These are phyloP conservation scores for Geotrichum aggregatum DNA, from an alignment of 1,139 yeast genomes.

Conservation along the genomic window DNA sequence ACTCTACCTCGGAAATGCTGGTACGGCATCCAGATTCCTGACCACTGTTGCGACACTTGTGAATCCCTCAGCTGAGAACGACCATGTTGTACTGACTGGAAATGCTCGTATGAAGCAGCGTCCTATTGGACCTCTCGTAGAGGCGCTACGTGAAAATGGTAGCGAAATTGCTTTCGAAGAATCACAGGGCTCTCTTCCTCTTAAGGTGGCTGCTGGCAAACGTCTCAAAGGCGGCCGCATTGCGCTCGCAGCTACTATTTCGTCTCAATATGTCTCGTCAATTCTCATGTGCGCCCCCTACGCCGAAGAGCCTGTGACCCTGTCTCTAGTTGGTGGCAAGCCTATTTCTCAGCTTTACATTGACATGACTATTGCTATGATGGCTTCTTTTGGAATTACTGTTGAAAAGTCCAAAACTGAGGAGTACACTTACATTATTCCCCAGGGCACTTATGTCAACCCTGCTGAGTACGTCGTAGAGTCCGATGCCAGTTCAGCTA, in stretches of 20 bases:
- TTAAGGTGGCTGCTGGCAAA: constrained; percentile 63
- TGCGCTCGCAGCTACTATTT: constrained; percentile 90
- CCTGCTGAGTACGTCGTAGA: constrained; percentile 86
- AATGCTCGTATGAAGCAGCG: constrained; percentile 96
- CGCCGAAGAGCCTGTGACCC: constrained; percentile 81
- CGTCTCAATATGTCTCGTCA: constrained; percentile 96
- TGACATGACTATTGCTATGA: constrained; percentile 95
- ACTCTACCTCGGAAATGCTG: constrained; percentile 92
- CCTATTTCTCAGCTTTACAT: constrained; percentile 94
- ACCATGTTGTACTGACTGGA: constrained; percentile 72
- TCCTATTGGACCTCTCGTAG: constrained; percentile 95
- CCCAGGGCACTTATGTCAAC: constrained; percentile 71
- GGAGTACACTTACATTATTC: constrained; percentile 82
- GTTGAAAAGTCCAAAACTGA: constrained; percentile 72
- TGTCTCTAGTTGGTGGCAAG: constrained; percentile 88
- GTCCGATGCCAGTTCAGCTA: constrained; percentile 98
- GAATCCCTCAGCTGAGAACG: constrained; percentile 39
- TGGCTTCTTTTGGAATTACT: constrained; percentile 79
- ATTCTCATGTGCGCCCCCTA: constrained; percentile 97
- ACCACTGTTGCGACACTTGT: constrained; percentile 89
- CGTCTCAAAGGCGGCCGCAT: constrained; percentile 87
- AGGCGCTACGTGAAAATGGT: constrained; percentile 80
- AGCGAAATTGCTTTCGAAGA: constrained; percentile 68
- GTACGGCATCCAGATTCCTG: constrained; percentile 93
- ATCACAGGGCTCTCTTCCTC: constrained; percentile 78